Percentiles rank a stretch among this genome's conserved stretches.
These are phyloP conservation scores for Alternaria solani DNA, from an alignment of 2,329 filamentous ascomycete genomes.

Conservation along the genomic window DNA sequence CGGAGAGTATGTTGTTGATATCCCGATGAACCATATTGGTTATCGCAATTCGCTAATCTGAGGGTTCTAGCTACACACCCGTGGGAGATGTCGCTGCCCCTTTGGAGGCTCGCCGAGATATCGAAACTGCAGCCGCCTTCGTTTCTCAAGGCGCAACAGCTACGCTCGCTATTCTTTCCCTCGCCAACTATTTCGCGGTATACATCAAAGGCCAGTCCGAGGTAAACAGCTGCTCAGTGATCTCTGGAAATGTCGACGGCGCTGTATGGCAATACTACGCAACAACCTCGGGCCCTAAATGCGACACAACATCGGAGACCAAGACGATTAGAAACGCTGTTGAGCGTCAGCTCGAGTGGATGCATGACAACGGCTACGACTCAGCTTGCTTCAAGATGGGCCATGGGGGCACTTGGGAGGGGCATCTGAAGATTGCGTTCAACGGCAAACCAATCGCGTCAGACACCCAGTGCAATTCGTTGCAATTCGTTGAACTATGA, in stretches of 20 bases:
- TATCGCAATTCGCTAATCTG: too few species aligned
- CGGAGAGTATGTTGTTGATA: too few species aligned
- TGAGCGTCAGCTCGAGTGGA: neutral
- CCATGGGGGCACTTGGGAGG: neutral
- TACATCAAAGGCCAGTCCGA: slow-evolving; percentile 2
- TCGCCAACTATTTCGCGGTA: neutral
- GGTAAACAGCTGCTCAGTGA: neutral
- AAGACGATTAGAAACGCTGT: neutral
- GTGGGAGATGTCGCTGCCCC: too few species aligned
- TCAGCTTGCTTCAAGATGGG: neutral
- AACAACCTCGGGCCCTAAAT: neutral
- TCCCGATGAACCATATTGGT: too few species aligned
- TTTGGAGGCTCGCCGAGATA: too few species aligned
- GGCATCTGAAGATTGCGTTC: neutral
- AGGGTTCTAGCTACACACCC: too few species aligned
- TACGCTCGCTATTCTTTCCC: neutral
- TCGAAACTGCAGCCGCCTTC: too few species aligned
- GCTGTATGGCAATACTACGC: neutral
- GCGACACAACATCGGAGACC: neutral
- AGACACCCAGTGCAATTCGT: too few species aligned
- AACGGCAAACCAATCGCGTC: neutral
- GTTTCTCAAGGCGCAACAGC: neutral
- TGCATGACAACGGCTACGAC: neutral
- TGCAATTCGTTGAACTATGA: too few species aligned
- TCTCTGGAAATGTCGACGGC: neutral